Evolutionary conservation across 179 eudicot species (phyloP), one percentile per base, ranked within the genome.

Genomic region (Beta macrorhiza): DNA sequence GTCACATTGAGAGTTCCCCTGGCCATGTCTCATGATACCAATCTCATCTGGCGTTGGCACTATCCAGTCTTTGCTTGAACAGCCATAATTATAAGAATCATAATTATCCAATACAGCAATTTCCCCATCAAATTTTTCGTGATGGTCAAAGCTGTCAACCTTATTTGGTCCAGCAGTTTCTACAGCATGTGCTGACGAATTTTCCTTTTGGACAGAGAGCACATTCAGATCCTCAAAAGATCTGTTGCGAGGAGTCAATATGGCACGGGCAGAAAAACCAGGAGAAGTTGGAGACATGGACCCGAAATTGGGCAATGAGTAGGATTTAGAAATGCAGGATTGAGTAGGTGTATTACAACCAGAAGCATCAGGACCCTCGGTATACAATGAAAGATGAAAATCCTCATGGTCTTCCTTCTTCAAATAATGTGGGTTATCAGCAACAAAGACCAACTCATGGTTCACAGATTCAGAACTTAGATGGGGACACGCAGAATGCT

Each of bases 31-130:
- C 44, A 78, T 82, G 49, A 45, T 67, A 52, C 79, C 81, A 25
- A 79, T 82, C 79, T 90, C 95, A 79, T 88, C 91, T 55, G 69
- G 64, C 42, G 22, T 84, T 64, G 98, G 97, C 80, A 95, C 83
- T 72, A 93, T 88, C 98, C 98, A 95, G 83, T 93, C 97, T 81
- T 93, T 93, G 84, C 90, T 87, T 59, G 93, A 90, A 70, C 89
- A 90, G 74, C 88, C 89, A 86, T 86, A 91, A 76, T 90, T 82
- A 85, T 84, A 88, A 55, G 82, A 82, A 80, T 87, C 95, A 81
- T 79, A 88, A 83, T 76, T 84, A 74, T 85, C 93, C 71, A 82
- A 77, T 37, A 57, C 83, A 75, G 73, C 80, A 77, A 82, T 83
- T 74, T 87, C 89, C 55, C 78, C 88, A 63, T 78, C 86, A 80